Conservation (phyloP, 2,329 filamentous ascomycete genomes). For the Gaeumannomyces tritici region DNA sequence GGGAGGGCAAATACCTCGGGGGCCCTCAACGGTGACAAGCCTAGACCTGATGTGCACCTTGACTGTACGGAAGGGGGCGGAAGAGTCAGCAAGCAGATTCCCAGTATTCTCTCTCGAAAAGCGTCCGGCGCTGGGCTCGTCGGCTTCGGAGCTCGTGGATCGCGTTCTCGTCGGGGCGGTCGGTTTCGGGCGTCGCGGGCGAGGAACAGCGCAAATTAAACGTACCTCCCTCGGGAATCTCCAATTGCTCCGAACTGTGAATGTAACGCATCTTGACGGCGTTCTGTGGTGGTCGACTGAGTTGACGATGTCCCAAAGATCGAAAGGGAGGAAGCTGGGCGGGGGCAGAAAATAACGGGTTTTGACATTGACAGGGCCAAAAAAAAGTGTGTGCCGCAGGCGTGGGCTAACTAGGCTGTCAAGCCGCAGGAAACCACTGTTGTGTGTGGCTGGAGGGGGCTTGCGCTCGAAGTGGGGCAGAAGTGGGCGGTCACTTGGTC, state of each 20-base stretch:
- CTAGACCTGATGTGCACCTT: conserved; percentile 97
- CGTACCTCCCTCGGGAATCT: conserved; percentile 90
- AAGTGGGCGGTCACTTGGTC: background rate
- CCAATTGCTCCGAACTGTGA: conserved; percentile 92
- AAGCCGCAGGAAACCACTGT: background rate
- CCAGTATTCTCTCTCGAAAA: background rate
- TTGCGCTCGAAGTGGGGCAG: background rate
- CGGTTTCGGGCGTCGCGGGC: conserved; percentile 5
- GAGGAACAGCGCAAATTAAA: conserved; percentile 28
- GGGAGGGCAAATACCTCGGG: conserved; percentile 57
- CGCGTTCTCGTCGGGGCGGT: background rate
- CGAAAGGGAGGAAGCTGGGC: background rate
- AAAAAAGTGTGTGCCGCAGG: background rate
- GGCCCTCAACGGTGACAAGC: conserved; percentile 93
- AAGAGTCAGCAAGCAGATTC: conserved; percentile 16
- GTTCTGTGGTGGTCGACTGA: conserved; percentile 21
- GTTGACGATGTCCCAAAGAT: background rate
- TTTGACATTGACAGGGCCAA: background rate
- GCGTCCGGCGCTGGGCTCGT: background rate
- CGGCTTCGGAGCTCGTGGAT: background rate
- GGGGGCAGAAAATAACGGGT: background rate
- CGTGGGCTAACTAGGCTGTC: background rate
- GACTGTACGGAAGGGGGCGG: conserved; percentile 50
- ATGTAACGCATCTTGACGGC: conserved; percentile 98
- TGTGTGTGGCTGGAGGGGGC: background rate